phyloP scores from a whole-genome alignment of 345 rosid species.

The Mangifera indica region DNA sequence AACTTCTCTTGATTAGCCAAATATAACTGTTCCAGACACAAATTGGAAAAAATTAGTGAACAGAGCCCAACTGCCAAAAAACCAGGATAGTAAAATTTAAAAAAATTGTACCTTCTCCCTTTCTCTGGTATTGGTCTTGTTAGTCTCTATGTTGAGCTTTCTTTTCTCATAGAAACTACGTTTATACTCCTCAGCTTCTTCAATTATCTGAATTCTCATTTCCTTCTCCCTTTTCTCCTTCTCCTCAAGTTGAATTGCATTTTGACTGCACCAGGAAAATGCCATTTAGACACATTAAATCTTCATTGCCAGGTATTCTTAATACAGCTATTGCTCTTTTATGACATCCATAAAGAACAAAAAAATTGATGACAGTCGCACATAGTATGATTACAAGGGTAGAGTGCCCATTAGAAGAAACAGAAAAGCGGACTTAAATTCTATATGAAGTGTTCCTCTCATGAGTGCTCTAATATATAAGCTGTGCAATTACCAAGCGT shows the following conservation, averaged over 20 bases:
- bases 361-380: not conserved
- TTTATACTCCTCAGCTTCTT: conserved; percentile 61
- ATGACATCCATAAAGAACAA: not conserved
- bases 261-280: conserved; percentile 43
- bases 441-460: not conserved
- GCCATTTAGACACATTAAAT: not conserved
- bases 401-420: not conserved
- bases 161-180: conserved; percentile 64
- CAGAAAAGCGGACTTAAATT: not conserved
- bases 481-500: not conserved
- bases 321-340: not conserved
- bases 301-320: not conserved
- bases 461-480: not conserved
- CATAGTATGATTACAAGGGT: not conserved
- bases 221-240: conserved; percentile 76
- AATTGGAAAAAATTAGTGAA: not conserved
- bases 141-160: conserved; percentile 52
- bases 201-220: conserved; percentile 55
- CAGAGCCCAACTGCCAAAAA: not conserved
- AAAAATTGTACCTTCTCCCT: conserved; percentile 53
- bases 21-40: conserved; percentile 44
- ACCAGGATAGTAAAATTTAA: not conserved
- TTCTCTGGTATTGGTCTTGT: conserved; percentile 61
- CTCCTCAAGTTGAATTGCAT: conserved; percentile 60
- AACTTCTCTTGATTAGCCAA: conserved; percentile 68